Evolutionary conservation across 2,329 filamentous ascomycete species (phyloP).

Genomic region (Colletotrichum zoysiae): DNA sequence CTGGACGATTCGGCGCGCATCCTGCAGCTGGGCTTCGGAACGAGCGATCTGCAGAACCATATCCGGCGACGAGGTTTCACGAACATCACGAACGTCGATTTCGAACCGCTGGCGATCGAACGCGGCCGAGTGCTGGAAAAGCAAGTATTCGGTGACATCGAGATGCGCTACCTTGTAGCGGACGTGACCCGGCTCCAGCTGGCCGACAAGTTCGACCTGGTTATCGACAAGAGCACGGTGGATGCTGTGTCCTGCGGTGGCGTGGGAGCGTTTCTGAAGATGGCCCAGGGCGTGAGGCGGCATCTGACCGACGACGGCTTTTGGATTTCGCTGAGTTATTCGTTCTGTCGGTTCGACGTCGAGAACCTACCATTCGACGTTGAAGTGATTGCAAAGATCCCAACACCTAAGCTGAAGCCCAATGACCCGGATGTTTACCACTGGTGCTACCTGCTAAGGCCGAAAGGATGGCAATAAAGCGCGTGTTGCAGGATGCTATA

Average conservation of each 20-base stretch:
- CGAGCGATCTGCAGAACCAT: conserved; percentile 63
- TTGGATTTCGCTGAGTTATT: conserved; percentile 65
- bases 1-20: conserved; percentile 50
- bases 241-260: conserved; percentile 63
- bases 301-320: conserved; percentile 53
- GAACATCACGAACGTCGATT: conserved; percentile 63
- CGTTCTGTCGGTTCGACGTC: conserved; percentile 55
- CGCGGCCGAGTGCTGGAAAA: conserved; percentile 57
- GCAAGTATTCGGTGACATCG: conserved; percentile 58
- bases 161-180: conserved; percentile 58
- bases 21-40: conserved; percentile 63
- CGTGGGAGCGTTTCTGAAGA: conserved; percentile 51
- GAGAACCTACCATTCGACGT: conserved; percentile 56
- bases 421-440: conserved; percentile 62
- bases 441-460: conserved; percentile 59
- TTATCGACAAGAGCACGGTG: conserved; percentile 63
- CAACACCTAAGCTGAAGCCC: conserved; percentile 54
- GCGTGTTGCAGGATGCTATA: background rate
- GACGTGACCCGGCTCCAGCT: conserved; percentile 57
- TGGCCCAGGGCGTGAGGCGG: conserved; percentile 53
- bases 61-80: conserved; percentile 58
- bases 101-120: conserved; percentile 61
- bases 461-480: conserved; percentile 37
- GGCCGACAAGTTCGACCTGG: conserved; percentile 53
- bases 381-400: conserved; percentile 57